Conservation (phyloP, 2,329 filamentous ascomycete species). For the Stachybotrys chlorohalonatus region DNA sequence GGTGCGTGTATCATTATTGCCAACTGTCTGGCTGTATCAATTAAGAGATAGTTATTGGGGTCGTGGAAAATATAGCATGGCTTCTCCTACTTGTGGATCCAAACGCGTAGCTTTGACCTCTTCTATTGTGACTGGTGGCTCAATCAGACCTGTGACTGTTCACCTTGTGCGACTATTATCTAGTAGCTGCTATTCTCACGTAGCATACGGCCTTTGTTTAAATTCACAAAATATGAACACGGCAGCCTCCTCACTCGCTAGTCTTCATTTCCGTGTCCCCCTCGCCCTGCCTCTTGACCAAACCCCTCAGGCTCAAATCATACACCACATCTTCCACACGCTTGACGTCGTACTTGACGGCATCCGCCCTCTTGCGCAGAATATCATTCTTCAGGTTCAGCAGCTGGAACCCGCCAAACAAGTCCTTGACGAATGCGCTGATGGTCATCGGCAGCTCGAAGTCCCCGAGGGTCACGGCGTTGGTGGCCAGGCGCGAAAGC, state of each 20-base stretch:
- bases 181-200: not conserved
- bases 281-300: constrained; percentile 49
- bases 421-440: constrained; percentile 84
- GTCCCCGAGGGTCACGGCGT: constrained; percentile 82
- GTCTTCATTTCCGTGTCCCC: constrained; percentile 29
- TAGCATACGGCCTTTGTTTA: not conserved
- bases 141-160: no score
- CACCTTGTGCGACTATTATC: not conserved
- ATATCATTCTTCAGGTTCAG: constrained; percentile 96
- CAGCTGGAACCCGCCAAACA: constrained; percentile 93
- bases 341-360: constrained; percentile 95
- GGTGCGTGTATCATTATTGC: no score
- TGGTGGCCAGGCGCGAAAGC: constrained; percentile 82
- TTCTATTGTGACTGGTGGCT: no score
- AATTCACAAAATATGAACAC: not conserved
- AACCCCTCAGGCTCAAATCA: constrained; percentile 77
- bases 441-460: constrained; percentile 80
- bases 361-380: constrained; percentile 78
- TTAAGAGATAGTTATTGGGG: no score
- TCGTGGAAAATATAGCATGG: no score
- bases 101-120: no score
- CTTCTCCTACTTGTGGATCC: no score
- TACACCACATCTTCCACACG: constrained; percentile 98
- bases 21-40: no score
- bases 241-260: constrained; percentile 10